Base-by-base conservation (phyloP, 2,329 filamentous ascomycete species). In the Tolypocladium amazonense region DNA sequence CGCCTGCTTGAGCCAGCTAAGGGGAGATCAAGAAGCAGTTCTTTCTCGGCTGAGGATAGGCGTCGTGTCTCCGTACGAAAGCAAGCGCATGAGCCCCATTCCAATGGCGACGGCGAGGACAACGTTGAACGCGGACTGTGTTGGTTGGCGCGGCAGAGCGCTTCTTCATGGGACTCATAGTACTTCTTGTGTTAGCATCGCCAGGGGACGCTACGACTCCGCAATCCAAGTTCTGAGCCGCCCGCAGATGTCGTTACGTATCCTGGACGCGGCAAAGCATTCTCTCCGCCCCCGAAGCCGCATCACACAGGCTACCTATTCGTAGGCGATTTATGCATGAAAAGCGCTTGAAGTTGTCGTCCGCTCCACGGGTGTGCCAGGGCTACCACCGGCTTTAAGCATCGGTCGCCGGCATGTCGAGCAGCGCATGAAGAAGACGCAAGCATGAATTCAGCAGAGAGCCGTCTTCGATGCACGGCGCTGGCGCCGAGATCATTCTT, bases 331-430 rank as follows among this genome's bases (percentile, higher is more conserved):
- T 4, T 23, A 14, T 53, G 50, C 50, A 53, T n/a, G 50, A 33
- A 15, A 30, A 6, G 27, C 8, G 18, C 27, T 35, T n/a, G 27
- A n/a, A 53, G 30, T 35, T 35, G 27, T 14, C 30, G 50, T 52
- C 30, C 11, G 47, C 50, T 53, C 30, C 47, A 52, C 50, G 27
- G 20, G 20, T n/a, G 20, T n/a, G 30, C 50, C 58, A 64, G 62
- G 58, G 56, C 61, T 67, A 68, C 67, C 65, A 59, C 69, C 69
- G 67, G 67, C 65, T 65, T 62, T 67, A 69, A 68, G 62, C 58
- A 61, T 61, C 66, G 70, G 71, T 68, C 69, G 69, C 69, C 68
- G 70, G 65, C 57, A 43, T 50, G 27, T 52, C 47, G 20, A 20
- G 27, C 20, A 52, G 15, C 18, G 47, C 47, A n/a, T 20, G 7